Base-by-base conservation (phyloP, 2,329 filamentous ascomycete genomes). In the Myriangium duriaei region DNA sequence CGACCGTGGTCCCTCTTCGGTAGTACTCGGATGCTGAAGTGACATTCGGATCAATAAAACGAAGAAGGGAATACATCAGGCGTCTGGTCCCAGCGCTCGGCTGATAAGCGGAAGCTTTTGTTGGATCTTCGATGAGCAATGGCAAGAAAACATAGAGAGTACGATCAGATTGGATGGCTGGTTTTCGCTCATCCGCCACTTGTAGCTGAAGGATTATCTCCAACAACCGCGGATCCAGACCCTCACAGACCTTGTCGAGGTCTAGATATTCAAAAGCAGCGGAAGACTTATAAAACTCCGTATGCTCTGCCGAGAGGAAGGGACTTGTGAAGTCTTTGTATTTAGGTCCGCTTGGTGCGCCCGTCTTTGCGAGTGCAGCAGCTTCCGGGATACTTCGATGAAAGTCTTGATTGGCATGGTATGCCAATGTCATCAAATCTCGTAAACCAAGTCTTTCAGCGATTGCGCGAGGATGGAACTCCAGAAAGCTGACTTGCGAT, bases 81-180 rank as follows among this genome's bases (percentile, higher is more conserved):
- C 45, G 44, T 4, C 64, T 59, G 3, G 62, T 42, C 4, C 54
- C 47, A 11, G 50, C 42, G 1, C 60, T 61, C 9, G 58, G 42
- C 16, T 50, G 51, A 63, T 63, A 68, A 4, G 63, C 62, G 2
- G 63, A 60, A 26, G 57, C 53, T 35, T 57, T 53, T 10, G 52
- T 50, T 0, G 62, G 54, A 40, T 68, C 64, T 39, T 68, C 64
- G 10, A 76, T 58, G 0, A 85, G 54, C 14, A 78, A 64, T 0
- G 79, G 76, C 1, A 86, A 64, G 51, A 79, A 87, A 10, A 83
- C 65, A 29, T 67, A 57, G 10, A 58, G 49, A 1, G 46, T 41
- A 2, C 40, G 37, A 29, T 4, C 47, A n/a, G 14, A 15, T 5
- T 32, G 16, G 11, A 7, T n/a, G 5, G 4, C 28, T 11, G 4